Evolutionary conservation across 108 stramenopile species (phyloP).

Genomic region (Asterionellopsis glacialis): DNA sequence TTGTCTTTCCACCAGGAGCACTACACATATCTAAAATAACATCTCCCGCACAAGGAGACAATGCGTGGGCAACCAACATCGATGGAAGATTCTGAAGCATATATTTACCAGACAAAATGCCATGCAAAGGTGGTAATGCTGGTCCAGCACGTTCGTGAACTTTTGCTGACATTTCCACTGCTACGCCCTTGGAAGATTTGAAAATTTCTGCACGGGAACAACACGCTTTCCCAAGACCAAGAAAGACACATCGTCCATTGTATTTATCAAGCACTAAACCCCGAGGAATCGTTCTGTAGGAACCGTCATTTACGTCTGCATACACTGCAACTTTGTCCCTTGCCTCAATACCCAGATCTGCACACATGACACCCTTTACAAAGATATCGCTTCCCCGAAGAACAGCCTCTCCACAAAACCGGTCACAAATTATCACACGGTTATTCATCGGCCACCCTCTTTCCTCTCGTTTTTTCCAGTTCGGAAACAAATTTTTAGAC

Average conservation of each 20-base stretch:
- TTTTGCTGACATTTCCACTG: conserved; percentile 39
- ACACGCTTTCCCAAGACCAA: conserved; percentile 50
- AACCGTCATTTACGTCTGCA: conserved; percentile 25
- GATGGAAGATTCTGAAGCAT: conserved; percentile 77
- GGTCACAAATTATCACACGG: conserved; percentile 50
- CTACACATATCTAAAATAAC: conserved; percentile 86
- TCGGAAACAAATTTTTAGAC: conserved; percentile 10
- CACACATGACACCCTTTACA: conserved; percentile 56
- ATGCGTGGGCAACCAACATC: conserved; percentile 60
- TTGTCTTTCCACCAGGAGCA: conserved; percentile 94
- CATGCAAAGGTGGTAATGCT: conserved; percentile 46
- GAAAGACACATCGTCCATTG: conserved; percentile 50
- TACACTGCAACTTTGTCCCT: conserved; percentile 62
- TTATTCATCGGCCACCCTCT: conserved; percentile 66
- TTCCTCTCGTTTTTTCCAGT: conserved; percentile 22
- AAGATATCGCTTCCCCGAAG: conserved; percentile 72
- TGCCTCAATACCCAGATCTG: conserved; percentile 44
- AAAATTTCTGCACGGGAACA: conserved; percentile 55
- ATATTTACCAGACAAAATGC: conserved; percentile 39
- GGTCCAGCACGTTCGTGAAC: conserved; percentile 40
- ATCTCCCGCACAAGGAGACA: conserved; percentile 76
- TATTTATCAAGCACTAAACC: conserved; percentile 32
- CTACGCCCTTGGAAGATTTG: conserved; percentile 37
- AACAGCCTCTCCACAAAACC: conserved; percentile 77
- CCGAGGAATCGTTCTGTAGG: conserved; percentile 19